Evolutionary conservation across 768 basidiomycete species (phyloP).

Genomic region (Mycena latifolia): DNA sequence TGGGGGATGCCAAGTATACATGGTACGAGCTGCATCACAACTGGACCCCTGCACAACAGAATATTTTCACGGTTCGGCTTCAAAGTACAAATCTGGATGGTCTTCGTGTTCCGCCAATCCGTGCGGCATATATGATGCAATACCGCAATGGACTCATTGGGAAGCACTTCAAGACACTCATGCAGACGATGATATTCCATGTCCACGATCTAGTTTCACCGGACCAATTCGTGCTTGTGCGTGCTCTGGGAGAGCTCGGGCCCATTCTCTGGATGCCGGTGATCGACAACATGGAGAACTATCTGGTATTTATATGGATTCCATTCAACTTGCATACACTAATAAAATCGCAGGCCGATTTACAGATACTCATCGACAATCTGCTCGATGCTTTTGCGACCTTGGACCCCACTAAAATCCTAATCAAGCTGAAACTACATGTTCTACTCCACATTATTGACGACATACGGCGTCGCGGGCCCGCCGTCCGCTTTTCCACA

Average conservation of each 20-base stretch:
- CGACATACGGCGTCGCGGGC: constrained; percentile 49
- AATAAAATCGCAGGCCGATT: constrained; percentile 30
- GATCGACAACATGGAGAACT: constrained; percentile 43
- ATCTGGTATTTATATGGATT: too few species aligned
- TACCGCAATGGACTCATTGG: constrained; percentile 41
- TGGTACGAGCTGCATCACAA: constrained; percentile 45
- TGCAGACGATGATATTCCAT: constrained; percentile 46
- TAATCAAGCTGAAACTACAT: constrained; percentile 49
- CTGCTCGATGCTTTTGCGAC: constrained; percentile 48
- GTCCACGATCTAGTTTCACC: constrained; percentile 40
- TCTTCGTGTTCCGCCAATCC: constrained; percentile 38
- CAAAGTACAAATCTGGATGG: constrained; percentile 41
- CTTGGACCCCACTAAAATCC: constrained; percentile 49
- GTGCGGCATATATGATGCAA: constrained; percentile 45
- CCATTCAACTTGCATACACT: too few species aligned
- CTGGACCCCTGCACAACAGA: constrained; percentile 39
- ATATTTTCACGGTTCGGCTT: constrained; percentile 41
- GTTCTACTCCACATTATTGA: constrained; percentile 44
- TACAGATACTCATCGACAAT: constrained; percentile 44
- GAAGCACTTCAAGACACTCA: constrained; percentile 49
- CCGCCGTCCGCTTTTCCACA: constrained; percentile 47
- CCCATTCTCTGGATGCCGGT: constrained; percentile 47
- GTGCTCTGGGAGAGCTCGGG: constrained; percentile 37
- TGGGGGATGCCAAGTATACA: constrained; percentile 52
- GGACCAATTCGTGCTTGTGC: constrained; percentile 38